phyloP scores from a whole-genome alignment of 805 yeast genomes.

The Kazachstania bromeliacearum region DNA sequence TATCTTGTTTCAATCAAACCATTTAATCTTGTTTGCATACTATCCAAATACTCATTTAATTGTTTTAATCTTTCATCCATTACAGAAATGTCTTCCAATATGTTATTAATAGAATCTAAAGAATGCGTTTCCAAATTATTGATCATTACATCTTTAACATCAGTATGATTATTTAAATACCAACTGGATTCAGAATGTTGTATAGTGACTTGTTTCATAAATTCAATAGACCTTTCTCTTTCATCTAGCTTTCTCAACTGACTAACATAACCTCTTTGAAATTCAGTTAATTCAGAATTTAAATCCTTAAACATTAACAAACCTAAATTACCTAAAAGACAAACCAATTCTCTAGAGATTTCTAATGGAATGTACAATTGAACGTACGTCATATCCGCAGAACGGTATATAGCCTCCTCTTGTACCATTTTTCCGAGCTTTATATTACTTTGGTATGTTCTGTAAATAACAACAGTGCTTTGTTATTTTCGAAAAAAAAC shows the following conservation, averaged over 20 bases:
- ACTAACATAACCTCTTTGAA: conserved; percentile 84
- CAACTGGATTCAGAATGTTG: conserved; percentile 33
- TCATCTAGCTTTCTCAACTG: conserved; percentile 79
- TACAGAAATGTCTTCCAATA: conserved; percentile 49
- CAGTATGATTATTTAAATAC: conserved; percentile 30
- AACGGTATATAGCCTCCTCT: conserved; percentile 40
- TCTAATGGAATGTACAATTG: conserved; percentile 83
- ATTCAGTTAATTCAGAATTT: conserved; percentile 69
- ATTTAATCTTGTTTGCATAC: conserved; percentile 51
- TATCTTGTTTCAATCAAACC: conserved; percentile 63
- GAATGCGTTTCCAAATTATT: conserved; percentile 22
- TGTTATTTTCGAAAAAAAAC: not conserved
- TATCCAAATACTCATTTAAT: conserved; percentile 59
- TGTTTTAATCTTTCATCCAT: conserved; percentile 68
- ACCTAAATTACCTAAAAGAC: conserved; percentile 79
- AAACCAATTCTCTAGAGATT: conserved; percentile 72
- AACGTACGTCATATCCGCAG: conserved; percentile 94
- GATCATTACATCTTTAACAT: conserved; percentile 14
- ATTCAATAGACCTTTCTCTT: conserved; percentile 64
- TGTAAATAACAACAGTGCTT: not conserved
- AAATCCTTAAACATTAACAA: conserved; percentile 80
- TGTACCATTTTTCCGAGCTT: conserved; percentile 15
- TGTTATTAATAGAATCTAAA: conserved; percentile 43
- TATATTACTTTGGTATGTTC: not conserved
- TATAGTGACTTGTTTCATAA: conserved; percentile 39